phyloP scores from a whole-genome alignment of 2,329 filamentous ascomycete genomes.

The Phyllosticta citribraziliensis region DNA sequence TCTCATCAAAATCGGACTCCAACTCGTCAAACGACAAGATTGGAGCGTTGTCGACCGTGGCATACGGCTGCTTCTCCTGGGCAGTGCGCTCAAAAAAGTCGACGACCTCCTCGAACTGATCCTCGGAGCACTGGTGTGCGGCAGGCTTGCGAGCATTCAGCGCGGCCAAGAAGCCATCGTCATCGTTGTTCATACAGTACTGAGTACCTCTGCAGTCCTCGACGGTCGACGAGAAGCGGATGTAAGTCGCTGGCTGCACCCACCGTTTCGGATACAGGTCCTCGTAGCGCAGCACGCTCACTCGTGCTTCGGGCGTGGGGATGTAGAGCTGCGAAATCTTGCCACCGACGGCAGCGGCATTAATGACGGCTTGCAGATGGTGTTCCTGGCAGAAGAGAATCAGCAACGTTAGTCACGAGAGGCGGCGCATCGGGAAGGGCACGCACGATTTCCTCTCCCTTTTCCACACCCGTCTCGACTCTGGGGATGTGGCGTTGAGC shows the following conservation, averaged over 20 bases:
- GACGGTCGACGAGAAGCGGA: constrained; percentile 95
- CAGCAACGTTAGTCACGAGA: not conserved
- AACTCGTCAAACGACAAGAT: constrained; percentile 49
- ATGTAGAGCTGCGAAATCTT: constrained; percentile 57
- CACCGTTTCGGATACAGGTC: constrained; percentile 73
- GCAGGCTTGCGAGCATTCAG: constrained; percentile 69
- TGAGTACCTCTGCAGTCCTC: constrained; percentile 85
- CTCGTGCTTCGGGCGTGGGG: constrained; percentile 55
- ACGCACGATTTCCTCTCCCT: constrained; percentile 94
- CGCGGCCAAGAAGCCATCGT: constrained; percentile 72
- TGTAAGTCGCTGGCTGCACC: constrained; percentile 81
- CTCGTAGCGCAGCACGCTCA: constrained; percentile 70
- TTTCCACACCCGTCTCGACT: constrained; percentile 93
- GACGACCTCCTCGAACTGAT: constrained; percentile 91
- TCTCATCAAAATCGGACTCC: constrained; percentile 56
- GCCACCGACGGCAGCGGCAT: constrained; percentile 49
- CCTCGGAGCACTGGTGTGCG: constrained; percentile 62
- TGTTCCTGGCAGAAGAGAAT: constrained; percentile 58
- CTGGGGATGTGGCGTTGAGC: constrained; percentile 71
- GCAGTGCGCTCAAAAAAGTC: constrained; percentile 88
- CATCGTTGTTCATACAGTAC: constrained; percentile 92
- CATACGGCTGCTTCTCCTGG: constrained; percentile 74
- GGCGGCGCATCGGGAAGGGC: constrained; percentile 15
- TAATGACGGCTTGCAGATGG: constrained; percentile 81
- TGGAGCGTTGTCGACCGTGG: constrained; percentile 78